Base-by-base conservation (phyloP, 768 basidiomycete genomes). In the Serendipita vermifera region DNA sequence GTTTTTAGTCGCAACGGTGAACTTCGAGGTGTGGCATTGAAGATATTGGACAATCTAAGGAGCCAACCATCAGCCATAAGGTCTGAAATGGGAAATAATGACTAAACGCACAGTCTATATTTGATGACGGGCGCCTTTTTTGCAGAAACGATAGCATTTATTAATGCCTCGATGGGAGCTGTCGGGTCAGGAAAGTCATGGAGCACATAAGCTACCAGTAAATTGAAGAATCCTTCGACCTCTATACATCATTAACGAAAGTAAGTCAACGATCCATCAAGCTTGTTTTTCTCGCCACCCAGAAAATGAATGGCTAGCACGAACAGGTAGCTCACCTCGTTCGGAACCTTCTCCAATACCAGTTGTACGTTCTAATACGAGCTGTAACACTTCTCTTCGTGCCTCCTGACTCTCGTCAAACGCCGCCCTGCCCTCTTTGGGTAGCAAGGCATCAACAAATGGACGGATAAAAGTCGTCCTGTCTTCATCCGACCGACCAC, bases 211-310 rank as follows among this genome's bases (percentile, higher is more conserved):
- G 87, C 77, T 63, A 78, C 83, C 38, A 90, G 65, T 32, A 90
- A 75, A 68, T 89, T 89, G 75, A 88, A 90, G 68, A 89, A 90
- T 17, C 88, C 88, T 70, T 90, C 87, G 60, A 81, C 80, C 70
- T 91, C 84, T 86, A 65, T 22, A 43, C 5, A 38, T 20, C 31
- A 55, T 29, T 51, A n/a, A n/a, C n/a, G n/a, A n/a, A 29, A 36
- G 63, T 20, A 5, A 24, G 40, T 43, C 20, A 32, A 31, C 14
- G 5, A 15, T 26, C 5, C 24, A 11, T 55, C 26, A 9, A 5
- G n/a, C 36, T 53, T 27, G 26, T 33, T 56, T 22, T 29, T 27
- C 38, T n/a, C 26, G 11, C 3, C 63, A 22, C 9, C 39, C 15
- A 1, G 48, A 32, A 26, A 3, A 22, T 3, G n/a, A 14, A 46